A percentile compares a stretch with the other conserved stretches of the same genome.
Evolutionary conservation across 495 filamentous ascomycete genomes (phyloP).

Genomic region (Pyronema omphalodes): DNA sequence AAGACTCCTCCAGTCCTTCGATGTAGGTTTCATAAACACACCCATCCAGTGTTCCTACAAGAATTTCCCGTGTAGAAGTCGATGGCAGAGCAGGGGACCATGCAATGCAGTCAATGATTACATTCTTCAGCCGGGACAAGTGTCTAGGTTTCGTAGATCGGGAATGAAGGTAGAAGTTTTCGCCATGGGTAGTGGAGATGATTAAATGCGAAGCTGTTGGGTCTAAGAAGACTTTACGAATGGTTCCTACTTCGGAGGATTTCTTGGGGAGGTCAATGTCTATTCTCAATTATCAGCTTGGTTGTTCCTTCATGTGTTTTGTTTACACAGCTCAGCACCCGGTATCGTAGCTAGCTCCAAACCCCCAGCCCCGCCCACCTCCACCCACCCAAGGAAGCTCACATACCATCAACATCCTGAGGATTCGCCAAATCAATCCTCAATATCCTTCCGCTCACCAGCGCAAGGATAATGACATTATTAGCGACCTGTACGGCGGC

Average conservation of each 20-base stretch:
- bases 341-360: neutral
- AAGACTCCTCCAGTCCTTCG: conserved; percentile 67
- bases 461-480: conserved; percentile 80
- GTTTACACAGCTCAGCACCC: neutral
- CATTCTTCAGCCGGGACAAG: conserved; percentile 64
- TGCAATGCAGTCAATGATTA: conserved; percentile 70
- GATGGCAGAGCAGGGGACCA: conserved; percentile 98
- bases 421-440: conserved; percentile 86
- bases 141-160: conserved; percentile 75
- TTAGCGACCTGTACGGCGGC: conserved; percentile 93
- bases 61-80: conserved; percentile 84
- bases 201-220: conserved; percentile 88
- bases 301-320: neutral
- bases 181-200: conserved; percentile 73
- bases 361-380: neutral
- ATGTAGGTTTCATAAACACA: conserved; percentile 93
- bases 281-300: conserved; percentile 19
- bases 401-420: conserved; percentile 80
- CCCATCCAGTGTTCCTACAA: conserved; percentile 78
- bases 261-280: conserved; percentile 97
- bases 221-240: conserved; percentile 89
- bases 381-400: conserved; percentile 1
- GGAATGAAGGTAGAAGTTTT: conserved; percentile 95
- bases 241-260: conserved; percentile 66
- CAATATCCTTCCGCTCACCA: conserved; percentile 74